These are phyloP conservation scores for Heliosperma pusillum DNA, from an alignment of 148 eudicot species.

Conservation along the genomic window DNA sequence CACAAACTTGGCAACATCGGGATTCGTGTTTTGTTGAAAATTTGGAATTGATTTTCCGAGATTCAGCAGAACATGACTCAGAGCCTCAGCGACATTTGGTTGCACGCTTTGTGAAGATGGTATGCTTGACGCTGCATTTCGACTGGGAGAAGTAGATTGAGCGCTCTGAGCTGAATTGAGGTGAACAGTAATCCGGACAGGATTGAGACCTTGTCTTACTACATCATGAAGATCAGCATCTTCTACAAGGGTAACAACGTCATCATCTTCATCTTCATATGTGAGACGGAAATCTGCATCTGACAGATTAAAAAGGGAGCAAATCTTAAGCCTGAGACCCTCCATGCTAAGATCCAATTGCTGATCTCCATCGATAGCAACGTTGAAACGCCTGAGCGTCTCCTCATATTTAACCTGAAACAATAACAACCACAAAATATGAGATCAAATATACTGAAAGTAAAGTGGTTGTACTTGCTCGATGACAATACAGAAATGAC, in stretches of 20 bases:
- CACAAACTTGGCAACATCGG: slow-evolving; percentile 37
- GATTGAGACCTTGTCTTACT: slow-evolving; percentile 64
- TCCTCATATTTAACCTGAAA: slow-evolving; percentile 71
- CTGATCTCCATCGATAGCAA: slow-evolving; percentile 37
- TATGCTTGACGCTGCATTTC: slow-evolving; percentile 41
- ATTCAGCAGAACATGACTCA: slow-evolving; percentile 26
- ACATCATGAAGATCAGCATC: slow-evolving; percentile 80
- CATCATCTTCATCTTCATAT: slow-evolving; percentile 80
- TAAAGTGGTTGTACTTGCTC: too few relatives aligned
- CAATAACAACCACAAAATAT: neutral
- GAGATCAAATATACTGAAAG: neutral
- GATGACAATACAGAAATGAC: too few relatives aligned
- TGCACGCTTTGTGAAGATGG: slow-evolving; percentile 31
- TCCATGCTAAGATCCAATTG: slow-evolving; percentile 54
- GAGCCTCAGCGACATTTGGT: slow-evolving; percentile 42
- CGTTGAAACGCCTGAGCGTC: slow-evolving; percentile 83
- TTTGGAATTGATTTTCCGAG: neutral
- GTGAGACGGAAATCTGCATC: slow-evolving; percentile 52
- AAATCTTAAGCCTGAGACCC: slow-evolving; percentile 55
- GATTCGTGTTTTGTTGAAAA: slow-evolving; percentile 28
- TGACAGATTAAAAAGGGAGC: slow-evolving; percentile 52
- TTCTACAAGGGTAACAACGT: slow-evolving; percentile 66
- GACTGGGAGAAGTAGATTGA: slow-evolving; percentile 34
- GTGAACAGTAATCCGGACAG: slow-evolving; percentile 63
- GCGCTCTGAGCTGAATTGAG: slow-evolving; percentile 32